Percentiles rank a stretch among this genome's conserved stretches.
phyloP scores from a whole-genome alignment of 441 rosid genomes.

The Cnidoscolus chayamansa region DNA sequence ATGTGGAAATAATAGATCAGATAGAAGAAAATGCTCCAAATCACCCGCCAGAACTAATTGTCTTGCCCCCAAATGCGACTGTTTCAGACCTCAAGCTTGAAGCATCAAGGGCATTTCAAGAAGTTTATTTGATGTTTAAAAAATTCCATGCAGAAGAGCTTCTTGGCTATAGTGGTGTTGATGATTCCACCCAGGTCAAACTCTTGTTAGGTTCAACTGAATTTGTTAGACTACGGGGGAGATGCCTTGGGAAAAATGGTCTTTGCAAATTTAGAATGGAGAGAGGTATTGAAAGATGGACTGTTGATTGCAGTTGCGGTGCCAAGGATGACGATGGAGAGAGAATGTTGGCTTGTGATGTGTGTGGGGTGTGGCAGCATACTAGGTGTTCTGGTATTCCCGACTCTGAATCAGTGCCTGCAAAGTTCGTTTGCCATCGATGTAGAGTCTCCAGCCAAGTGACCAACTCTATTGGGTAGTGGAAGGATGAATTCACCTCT shows the following conservation, averaged over 20 bases:
- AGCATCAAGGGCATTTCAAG: slow-evolving; percentile 53
- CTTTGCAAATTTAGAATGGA: slow-evolving; percentile 49
- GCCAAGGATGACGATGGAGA: slow-evolving; percentile 74
- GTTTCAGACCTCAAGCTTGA: slow-evolving; percentile 53
- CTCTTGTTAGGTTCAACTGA: slow-evolving; percentile 36
- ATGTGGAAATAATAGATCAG: slow-evolving; percentile 42
- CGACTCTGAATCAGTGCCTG: slow-evolving; percentile 52
- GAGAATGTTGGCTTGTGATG: slow-evolving; percentile 69
- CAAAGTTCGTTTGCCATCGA: slow-evolving; percentile 47
- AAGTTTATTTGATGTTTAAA: slow-evolving; percentile 51
- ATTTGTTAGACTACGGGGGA: slow-evolving; percentile 40
- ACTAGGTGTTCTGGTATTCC: slow-evolving; percentile 60
- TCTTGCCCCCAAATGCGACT: slow-evolving; percentile 43
- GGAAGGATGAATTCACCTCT: slow-evolving; percentile 7
- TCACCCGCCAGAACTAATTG: slow-evolving; percentile 44
- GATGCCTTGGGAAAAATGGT: slow-evolving; percentile 42
- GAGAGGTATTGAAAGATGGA: slow-evolving; percentile 68
- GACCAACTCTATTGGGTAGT: slow-evolving; percentile 16
- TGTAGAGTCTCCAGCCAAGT: slow-evolving; percentile 30
- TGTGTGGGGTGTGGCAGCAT: slow-evolving; percentile 71
- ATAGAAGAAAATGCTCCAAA: slow-evolving; percentile 28
- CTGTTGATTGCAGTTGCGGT: slow-evolving; percentile 63
- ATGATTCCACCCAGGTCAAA: slow-evolving; percentile 60
- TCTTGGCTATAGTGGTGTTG: slow-evolving; percentile 47
- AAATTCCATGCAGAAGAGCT: slow-evolving; percentile 60